Base-by-base conservation (phyloP, 2,329 filamentous ascomycete genomes). In the Macrophomina tecta region DNA sequence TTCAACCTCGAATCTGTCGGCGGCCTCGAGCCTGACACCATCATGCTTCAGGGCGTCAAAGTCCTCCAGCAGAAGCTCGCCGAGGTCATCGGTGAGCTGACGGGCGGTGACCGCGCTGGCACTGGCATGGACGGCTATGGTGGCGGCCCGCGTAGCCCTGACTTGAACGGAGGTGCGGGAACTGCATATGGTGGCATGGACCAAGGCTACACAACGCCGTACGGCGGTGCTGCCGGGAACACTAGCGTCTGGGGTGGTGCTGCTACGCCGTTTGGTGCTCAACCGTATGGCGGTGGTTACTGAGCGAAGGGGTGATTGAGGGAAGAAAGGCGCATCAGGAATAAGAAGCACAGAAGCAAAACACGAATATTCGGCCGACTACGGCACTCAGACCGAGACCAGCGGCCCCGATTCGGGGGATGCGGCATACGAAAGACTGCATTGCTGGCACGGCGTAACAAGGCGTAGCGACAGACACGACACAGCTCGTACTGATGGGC, bases 11-110 rank as follows among this genome's bases (percentile, higher is more conserved):
- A 99, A 79, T 90, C 91, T 55, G 90, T 91, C 45, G 95, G 95
- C 42, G 92, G 90, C 73, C 87, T 98, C 68, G 92, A 95, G 36
- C 94, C 95, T 0, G 94, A 99, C 75, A 86, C 89, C 69, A 95
- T 98, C 72, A 89, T 99, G 62, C 90, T 94, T 73, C 89, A 93
- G 73, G 94, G 93, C 40, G 97, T 99, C 78, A 89, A 91, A 70
- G 90, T 93, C 34, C 83, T 99, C 66, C 95, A 98, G 78, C 87
- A 91, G 71, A 99, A 99, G 82, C 87, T 99, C 42, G 95, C 94
- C 2, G 86, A 85, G 4, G 87, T 97, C 46, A 90, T 97, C 68
- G 84, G 87, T 68, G 86, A 87, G 38, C 79, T 90, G 71, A 84
- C 85, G 64, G 86, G 87, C 69, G 78, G 71, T 65, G 71, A 68